Base-by-base conservation (phyloP, 2,329 filamentous ascomycete genomes). In the Ophiocordyceps camponoti-floridani region DNA sequence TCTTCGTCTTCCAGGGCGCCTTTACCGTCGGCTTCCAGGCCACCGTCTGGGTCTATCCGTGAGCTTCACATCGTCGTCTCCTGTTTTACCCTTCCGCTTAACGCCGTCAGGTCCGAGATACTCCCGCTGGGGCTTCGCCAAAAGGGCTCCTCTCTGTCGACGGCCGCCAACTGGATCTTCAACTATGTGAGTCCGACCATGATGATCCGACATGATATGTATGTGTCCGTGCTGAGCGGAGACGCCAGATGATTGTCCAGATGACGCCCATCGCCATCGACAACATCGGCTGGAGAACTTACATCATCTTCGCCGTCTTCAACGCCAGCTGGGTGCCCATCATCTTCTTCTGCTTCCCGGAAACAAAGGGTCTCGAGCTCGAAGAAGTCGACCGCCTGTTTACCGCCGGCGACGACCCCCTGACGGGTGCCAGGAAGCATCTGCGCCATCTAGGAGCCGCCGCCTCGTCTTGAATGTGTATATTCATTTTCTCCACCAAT, bases 21-120 rank as follows among this genome's bases (percentile, higher is more conserved):
- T 66, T 64, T 38, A 64, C 62, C 5, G 53, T 66, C 19, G 62
- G 63, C 2, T 61, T 61, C 47, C 54, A 61, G 43, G 53, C 59
- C 27, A 57, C 59, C 3, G 54, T 63, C 44, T 60, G 59, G 60
- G 56, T 60, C 3, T 56, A 58, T 26, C 53, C 52, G 51, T 54
- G 42, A 44, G 55, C 49, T 42, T 42, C 37, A 3, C 19, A n/a
- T 40, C 37, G n/a, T n/a, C 12, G 11, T 8, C 13, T 16, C 12
- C 12, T 40, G 40, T 6, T 23, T 19, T 13, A 3, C 18, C 4
- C 10, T 2, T 14, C n/a, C 5, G n/a, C 40, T 41, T 11, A 41
- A 41, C 26, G 13, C 23, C 3, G 18, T 28, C 28, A 58, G 57
- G 1, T 58, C 58, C 2, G 58, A 60, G 40, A 58, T 60, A 4